These are phyloP conservation scores for Ceratocystis destructans DNA, from an alignment of 2,329 filamentous ascomycete genomes.

Conservation along the genomic window DNA sequence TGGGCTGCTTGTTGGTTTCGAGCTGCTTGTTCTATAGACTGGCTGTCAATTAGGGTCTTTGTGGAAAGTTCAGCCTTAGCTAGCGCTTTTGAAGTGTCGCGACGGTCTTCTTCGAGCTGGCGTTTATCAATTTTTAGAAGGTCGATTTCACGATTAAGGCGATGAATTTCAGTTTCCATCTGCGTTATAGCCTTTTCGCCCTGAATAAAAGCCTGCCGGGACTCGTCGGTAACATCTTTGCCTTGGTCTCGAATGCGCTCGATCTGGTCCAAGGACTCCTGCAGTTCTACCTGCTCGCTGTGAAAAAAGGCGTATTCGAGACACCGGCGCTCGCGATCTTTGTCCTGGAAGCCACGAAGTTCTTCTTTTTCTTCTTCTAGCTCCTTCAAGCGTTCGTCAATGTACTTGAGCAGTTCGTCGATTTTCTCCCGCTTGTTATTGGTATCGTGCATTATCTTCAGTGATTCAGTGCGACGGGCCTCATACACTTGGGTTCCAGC, in stretches of 20 bases:
- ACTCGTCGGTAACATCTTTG: constrained; percentile 70
- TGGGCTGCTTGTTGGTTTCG: constrained; percentile 58
- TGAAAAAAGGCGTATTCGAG: constrained; percentile 91
- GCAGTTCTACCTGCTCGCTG: constrained; percentile 69
- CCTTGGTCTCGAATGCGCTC: constrained; percentile 71
- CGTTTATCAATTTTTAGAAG: constrained; percentile 71
- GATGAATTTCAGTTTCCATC: constrained; percentile 65
- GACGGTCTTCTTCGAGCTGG: constrained; percentile 80
- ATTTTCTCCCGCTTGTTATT: constrained; percentile 91
- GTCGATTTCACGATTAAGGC: constrained; percentile 69
- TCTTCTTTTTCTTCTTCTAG: constrained; percentile 97
- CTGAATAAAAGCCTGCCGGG: constrained; percentile 59
- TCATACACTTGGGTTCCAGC: constrained; percentile 97
- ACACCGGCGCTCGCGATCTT: constrained; percentile 80
- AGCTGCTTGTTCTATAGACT: constrained; percentile 61
- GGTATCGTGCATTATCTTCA: constrained; percentile 95
- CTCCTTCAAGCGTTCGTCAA: constrained; percentile 77
- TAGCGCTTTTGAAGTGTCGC: constrained; percentile 61
- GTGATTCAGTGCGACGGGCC: constrained; percentile 72
- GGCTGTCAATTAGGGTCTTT: constrained; percentile 69
- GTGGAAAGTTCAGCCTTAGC: constrained; percentile 79
- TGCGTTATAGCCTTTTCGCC: constrained; percentile 66
- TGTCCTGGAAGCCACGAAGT: constrained; percentile 82
- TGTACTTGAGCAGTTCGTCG: constrained; percentile 79
- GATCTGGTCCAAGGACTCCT: constrained; percentile 64